Evolutionary conservation across 2,329 filamentous ascomycete genomes (phyloP).

Genomic region (Fusarium sp.): DNA sequence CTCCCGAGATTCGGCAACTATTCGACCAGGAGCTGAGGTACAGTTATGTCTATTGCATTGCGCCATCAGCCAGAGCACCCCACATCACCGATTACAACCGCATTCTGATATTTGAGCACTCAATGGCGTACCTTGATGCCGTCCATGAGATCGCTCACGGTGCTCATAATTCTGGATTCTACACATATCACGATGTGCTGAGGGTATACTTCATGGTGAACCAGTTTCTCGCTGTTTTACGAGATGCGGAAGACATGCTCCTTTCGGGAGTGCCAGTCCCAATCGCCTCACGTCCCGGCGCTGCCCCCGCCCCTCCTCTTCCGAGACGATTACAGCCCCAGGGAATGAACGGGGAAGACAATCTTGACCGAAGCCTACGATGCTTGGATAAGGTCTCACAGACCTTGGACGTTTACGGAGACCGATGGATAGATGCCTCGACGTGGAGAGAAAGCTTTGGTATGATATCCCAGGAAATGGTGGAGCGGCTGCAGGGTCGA

Average conservation of each 20-base stretch:
- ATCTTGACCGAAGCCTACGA: slow-evolving; percentile 65
- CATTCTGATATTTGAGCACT: slow-evolving; percentile 85
- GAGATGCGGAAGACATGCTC: slow-evolving; percentile 66
- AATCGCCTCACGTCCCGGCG: slow-evolving; percentile 59
- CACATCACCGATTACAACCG: slow-evolving; percentile 80
- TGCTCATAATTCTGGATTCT: slow-evolving; percentile 70
- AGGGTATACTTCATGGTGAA: slow-evolving; percentile 80
- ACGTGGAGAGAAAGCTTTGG: slow-evolving; percentile 66
- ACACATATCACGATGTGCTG: slow-evolving; percentile 89
- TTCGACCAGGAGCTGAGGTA: slow-evolving; percentile 92
- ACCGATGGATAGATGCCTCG: slow-evolving; percentile 68
- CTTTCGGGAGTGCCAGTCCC: slow-evolving; percentile 61
- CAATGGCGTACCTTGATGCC: slow-evolving; percentile 81
- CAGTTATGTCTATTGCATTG: slow-evolving; percentile 89
- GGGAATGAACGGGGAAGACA: slow-evolving; percentile 57
- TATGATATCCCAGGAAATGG: slow-evolving; percentile 57
- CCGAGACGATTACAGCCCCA: slow-evolving; percentile 56
- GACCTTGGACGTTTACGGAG: slow-evolving; percentile 66
- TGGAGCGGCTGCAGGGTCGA: slow-evolving; percentile 57
- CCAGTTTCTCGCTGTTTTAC: slow-evolving; percentile 71
- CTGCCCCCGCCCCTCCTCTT: slow-evolving; percentile 63
- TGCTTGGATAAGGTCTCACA: slow-evolving; percentile 66
- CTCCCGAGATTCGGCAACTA: slow-evolving; percentile 74
- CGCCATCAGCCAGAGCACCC: slow-evolving; percentile 79
- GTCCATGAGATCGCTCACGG: slow-evolving; percentile 75